Evolutionary conservation across 2,329 filamentous ascomycete species (phyloP), one percentile per base, ranked within the genome.

Genomic region (Parasarocladium wereldwijsianum): DNA sequence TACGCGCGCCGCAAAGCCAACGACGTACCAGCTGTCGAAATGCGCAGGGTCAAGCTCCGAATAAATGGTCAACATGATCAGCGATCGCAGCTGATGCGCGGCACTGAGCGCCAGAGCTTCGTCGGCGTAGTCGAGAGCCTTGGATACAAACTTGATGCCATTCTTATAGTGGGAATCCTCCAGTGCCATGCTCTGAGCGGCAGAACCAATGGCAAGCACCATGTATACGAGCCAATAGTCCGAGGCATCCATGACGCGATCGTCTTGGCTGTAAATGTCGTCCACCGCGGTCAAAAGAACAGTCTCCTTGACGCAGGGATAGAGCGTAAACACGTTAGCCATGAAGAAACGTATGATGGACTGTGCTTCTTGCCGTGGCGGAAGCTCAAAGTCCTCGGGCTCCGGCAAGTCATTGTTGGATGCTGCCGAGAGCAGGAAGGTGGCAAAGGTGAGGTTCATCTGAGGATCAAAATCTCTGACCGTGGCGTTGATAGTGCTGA

Each of bases 391-490:
- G 36, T 71, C 66, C 18, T 63, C 55, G 3, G 66, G 65, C 26
- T 69, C 64, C 4, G 81, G 80, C 14, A 92, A 55, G 6, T 69
- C 60, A 44, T 85, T 76, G 41, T 83, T 82, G 8, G 71, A 71
- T 21, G 82, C 76, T 5, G 87, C 80, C n/a, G 82, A 82, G 17
- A 93, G 58, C 15, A 94, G 79, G 13, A 96, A 66, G 20, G 83
- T 76, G 16, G 85, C 83, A 62, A 94, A 94, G 1, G 85, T 93
- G 69, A 93, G 92, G 44, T 83, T 84, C 36, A 74, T 79, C 34
- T 86, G 84, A 7, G 84, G 79, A 49, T 93, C 84, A 46, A 94
- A 94, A 51, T 96, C 90, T 46, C 85, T 70, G 2, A 86, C 87
- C 0, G 86, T 94, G 17, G 90, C 86, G 58, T 93, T 93, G 46